These are phyloP conservation scores for Zygoascus tannicola DNA, from an alignment of 805 yeast genomes.

Conservation along the genomic window DNA sequence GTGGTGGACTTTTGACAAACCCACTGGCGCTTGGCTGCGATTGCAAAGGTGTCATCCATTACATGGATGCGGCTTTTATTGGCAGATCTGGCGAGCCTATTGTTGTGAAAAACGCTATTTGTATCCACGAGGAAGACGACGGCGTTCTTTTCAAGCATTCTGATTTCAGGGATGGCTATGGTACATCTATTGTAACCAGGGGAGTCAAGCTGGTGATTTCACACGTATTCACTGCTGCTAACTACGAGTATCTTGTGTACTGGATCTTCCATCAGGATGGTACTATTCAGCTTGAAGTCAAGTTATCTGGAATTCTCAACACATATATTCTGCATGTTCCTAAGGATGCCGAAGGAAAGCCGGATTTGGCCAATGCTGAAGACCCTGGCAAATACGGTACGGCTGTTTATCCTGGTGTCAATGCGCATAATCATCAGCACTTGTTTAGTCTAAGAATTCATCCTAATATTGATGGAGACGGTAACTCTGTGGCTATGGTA, in stretches of 20 bases:
- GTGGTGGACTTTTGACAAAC: constrained; percentile 80
- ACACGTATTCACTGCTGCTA: constrained; percentile 79
- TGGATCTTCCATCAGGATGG: constrained; percentile 82
- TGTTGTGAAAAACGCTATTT: constrained; percentile 66
- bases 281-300: constrained; percentile 66
- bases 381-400: constrained; percentile 68
- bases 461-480: constrained; percentile 74
- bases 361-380: constrained; percentile 36
- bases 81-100: constrained; percentile 60
- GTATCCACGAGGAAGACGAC: constrained; percentile 82
- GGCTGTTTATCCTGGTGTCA: constrained; percentile 66
- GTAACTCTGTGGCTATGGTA: constrained; percentile 51
- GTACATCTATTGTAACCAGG: constrained; percentile 55
- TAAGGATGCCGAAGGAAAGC: constrained; percentile 16
- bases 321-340: constrained; percentile 45
- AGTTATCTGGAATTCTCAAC: constrained; percentile 75
- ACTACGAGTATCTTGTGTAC: constrained; percentile 77
- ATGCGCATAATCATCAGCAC: constrained; percentile 85
- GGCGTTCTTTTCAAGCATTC: constrained; percentile 74
- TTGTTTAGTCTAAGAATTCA: constrained; percentile 67
- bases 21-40: constrained; percentile 73
- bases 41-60: constrained; percentile 79
- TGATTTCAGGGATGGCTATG: constrained; percentile 72
- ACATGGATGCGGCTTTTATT: constrained; percentile 68
- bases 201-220: constrained; percentile 65